phyloP scores from a whole-genome alignment of 257 asterid genomes.

The Capsicum chinense region DNA sequence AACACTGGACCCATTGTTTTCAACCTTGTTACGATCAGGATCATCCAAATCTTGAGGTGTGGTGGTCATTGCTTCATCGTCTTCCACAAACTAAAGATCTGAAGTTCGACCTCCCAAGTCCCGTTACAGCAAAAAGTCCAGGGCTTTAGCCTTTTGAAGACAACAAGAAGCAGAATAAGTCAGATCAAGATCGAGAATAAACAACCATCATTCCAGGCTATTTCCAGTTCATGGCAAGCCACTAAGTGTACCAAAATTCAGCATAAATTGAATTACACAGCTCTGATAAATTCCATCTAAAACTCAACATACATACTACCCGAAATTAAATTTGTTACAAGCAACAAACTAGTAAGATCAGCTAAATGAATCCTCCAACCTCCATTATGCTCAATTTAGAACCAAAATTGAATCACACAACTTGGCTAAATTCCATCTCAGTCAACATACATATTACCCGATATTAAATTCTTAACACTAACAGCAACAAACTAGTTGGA shows the following conservation, averaged over 20 bases:
- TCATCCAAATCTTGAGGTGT: slow-evolving; percentile 26
- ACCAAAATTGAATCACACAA: not conserved
- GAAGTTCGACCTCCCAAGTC: slow-evolving; percentile 50
- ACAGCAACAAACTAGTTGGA: too few relatives aligned
- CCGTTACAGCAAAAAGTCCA: slow-evolving; percentile 37
- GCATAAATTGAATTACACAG: not conserved
- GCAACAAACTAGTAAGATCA: not conserved
- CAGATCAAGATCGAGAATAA: slow-evolving; percentile 73
- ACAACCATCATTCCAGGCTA: slow-evolving; percentile 48
- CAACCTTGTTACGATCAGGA: slow-evolving; percentile 41
- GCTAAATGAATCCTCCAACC: not conserved
- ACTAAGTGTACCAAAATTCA: not conserved
- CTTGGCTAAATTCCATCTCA: too few relatives aligned
- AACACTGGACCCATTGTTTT: slow-evolving; percentile 43
- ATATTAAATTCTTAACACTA: too few relatives aligned
- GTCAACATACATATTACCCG: too few relatives aligned
- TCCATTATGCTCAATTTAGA: not conserved
- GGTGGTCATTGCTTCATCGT: slow-evolving; percentile 42
- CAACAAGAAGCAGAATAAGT: slow-evolving; percentile 16
- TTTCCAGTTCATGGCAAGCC: slow-evolving; percentile 39
- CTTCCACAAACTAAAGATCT: slow-evolving; percentile 52
- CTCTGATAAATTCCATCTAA: not conserved
- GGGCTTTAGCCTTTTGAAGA: not conserved
- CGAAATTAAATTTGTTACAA: not conserved
- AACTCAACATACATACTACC: not conserved